A percentile compares a stretch with the other conserved stretches of the same genome.
phyloP scores from a whole-genome alignment of 2,329 filamentous ascomycete genomes.

The Drechslerella dactyloides region DNA sequence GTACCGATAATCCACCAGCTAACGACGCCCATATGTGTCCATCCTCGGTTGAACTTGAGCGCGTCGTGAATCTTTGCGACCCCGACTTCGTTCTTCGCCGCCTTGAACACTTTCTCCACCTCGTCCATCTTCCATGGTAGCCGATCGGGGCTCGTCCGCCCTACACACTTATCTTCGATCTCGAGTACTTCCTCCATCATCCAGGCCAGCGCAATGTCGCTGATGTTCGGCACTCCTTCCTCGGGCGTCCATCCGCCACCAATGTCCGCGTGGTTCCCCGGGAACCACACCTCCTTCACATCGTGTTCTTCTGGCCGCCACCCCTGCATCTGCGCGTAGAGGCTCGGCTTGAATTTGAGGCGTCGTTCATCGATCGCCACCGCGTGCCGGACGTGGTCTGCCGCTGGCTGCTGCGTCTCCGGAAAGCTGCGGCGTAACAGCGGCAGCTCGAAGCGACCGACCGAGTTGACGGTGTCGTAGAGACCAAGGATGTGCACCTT shows the following conservation, averaged over 20 bases:
- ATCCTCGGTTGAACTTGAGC: slow-evolving; percentile 56
- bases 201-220: slow-evolving; percentile 64
- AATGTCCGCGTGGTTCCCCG: slow-evolving; percentile 78
- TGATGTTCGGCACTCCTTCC: slow-evolving; percentile 56
- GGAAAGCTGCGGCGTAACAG: slow-evolving; percentile 59
- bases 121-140: slow-evolving; percentile 50
- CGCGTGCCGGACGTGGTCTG: slow-evolving; percentile 67
- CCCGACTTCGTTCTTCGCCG: slow-evolving; percentile 32
- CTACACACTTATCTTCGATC: slow-evolving; percentile 51
- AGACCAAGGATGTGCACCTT: slow-evolving; percentile 78
- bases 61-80: slow-evolving; percentile 56
- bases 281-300: slow-evolving; percentile 81
- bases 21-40: slow-evolving; percentile 54
- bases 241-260: slow-evolving; percentile 71
- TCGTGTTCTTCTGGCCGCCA: slow-evolving; percentile 65
- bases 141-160: slow-evolving; percentile 35
- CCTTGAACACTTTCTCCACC: slow-evolving; percentile 50
- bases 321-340: slow-evolving; percentile 48
- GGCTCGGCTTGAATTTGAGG: slow-evolving; percentile 66
- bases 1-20: slow-evolving; percentile 57
- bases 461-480: slow-evolving; percentile 82
- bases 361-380: slow-evolving; percentile 74
- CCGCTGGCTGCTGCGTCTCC: slow-evolving; percentile 71
- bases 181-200: slow-evolving; percentile 62
- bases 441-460: slow-evolving; percentile 74